Base-by-base conservation (phyloP, 352 stramenopile genomes). In the Phytophthora cryptogea region DNA sequence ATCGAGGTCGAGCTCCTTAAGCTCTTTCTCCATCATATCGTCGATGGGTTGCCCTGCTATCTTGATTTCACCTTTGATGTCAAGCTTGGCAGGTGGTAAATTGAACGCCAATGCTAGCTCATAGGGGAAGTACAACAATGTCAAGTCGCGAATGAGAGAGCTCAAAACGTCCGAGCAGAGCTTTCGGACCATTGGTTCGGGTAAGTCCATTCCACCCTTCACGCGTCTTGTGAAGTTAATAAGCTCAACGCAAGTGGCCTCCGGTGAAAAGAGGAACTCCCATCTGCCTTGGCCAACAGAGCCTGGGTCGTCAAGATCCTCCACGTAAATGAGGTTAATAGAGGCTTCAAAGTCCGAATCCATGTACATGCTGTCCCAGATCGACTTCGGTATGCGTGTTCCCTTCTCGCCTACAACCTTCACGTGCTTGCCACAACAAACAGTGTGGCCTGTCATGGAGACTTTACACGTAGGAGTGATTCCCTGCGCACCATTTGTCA, bases 361-460 rank as follows among this genome's bases (percentile, higher is more conserved):
- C 33, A 91, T 66, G 55, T 88, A 88, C 82, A 92, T 90, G 26
- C 73, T 67, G 26, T 88, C 76, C 83, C 83, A 93, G n/a, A 90
- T 70, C 5, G 81, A 86, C 46, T 91, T 91, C 3, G 83, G 83
- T 2, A 93, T 79, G 8, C 83, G 80, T 14, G 83, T 93, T 5
- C 81, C 83, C 40, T 85, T 89, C 35, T 93, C 83, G 8, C 80
- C 83, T 8, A 86, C 67, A 49, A 93, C 77, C 49, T 93, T 93
- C 10, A 90, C 78, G 47, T 90, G 82, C 26, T 90, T 88, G 5
- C 80, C 82, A 20, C 78, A 80, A 45, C 76, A 87, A 2, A 90
- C 74, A 0, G 74, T 83, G 54, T 89, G 80, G 31, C 82, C 82
- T 55, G 76, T 82, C 49, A 92, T 72, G 6, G 59, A 54, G 10